These are phyloP conservation scores for Kodamaea kaohsiungensis DNA, from an alignment of 805 yeast genomes.

Conservation along the genomic window DNA sequence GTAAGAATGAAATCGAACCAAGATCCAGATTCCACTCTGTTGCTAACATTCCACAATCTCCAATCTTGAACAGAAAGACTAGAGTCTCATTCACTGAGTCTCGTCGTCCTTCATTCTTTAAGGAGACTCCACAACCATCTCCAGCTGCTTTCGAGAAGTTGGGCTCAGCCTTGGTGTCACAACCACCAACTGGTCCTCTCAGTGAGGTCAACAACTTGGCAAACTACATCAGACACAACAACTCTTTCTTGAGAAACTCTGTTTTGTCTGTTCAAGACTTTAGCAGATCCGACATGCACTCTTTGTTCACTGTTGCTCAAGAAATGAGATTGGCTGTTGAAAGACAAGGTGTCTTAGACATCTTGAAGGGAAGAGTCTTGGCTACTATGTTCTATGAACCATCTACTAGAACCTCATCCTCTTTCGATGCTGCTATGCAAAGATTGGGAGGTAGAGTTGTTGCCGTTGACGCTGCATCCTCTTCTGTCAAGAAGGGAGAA, in stretches of 20 bases:
- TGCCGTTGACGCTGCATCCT: slow-evolving; percentile 76
- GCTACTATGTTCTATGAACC: slow-evolving; percentile 98
- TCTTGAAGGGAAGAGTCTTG: slow-evolving; percentile 85
- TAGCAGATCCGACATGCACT: slow-evolving; percentile 84
- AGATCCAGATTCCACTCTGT: slow-evolving; percentile 44
- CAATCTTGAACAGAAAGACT: slow-evolving; percentile 33
- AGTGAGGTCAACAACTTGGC: slow-evolving; percentile 79
- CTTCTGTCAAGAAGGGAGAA: slow-evolving; percentile 98
- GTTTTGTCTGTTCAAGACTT: slow-evolving; percentile 87
- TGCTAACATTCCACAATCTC: slow-evolving; percentile 29
- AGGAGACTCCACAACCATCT: slow-evolving; percentile 44
- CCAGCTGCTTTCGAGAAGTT: slow-evolving; percentile 45
- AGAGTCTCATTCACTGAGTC: slow-evolving; percentile 33
- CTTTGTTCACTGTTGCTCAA: slow-evolving; percentile 94
- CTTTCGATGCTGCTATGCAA: slow-evolving; percentile 99
- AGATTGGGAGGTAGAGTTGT: slow-evolving; percentile 98
- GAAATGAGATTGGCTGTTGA: slow-evolving; percentile 97
- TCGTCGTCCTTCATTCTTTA: slow-evolving; percentile 36
- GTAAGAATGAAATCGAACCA: slow-evolving; percentile 52
- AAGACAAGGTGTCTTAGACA: slow-evolving; percentile 90
- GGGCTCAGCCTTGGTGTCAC: slow-evolving; percentile 71
- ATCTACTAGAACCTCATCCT: slow-evolving; percentile 93
- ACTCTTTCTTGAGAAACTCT: slow-evolving; percentile 87
- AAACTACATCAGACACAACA: slow-evolving; percentile 74
- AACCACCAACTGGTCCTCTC: slow-evolving; percentile 70